Percentiles rank a stretch among this genome's conserved stretches.
Conservation (phyloP, 2,329 filamentous ascomycete species). For the Pleomassaria siparia region DNA sequence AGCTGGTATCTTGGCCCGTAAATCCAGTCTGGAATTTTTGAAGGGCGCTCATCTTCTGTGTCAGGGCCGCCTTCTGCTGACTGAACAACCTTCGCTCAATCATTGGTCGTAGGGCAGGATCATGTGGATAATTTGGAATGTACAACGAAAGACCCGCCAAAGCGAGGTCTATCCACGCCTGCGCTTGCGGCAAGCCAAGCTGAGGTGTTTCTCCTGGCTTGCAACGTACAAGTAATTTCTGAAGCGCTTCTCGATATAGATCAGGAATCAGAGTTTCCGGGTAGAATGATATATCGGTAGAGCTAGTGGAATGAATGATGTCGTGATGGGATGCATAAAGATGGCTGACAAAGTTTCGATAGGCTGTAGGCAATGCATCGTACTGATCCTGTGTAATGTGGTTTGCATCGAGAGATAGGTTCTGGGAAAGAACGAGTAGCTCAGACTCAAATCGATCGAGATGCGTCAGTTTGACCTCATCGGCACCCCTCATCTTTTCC, state of each 20-base stretch:
- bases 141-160: constrained; percentile 75
- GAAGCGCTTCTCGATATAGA: constrained; percentile 38
- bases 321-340: constrained; percentile 26
- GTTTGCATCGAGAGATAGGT: constrained; percentile 36
- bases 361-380: constrained; percentile 28
- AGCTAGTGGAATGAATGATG: constrained; percentile 10
- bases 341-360: constrained; percentile 22
- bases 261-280: constrained; percentile 14
- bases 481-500: constrained; percentile 22
- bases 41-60: constrained; percentile 61
- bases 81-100: constrained; percentile 65
- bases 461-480: constrained; percentile 43
- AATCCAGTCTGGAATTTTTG: constrained; percentile 66
- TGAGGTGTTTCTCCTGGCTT: constrained; percentile 1
- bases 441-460: constrained; percentile 47
- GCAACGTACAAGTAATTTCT: constrained; percentile 18
- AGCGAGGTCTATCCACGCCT: constrained; percentile 74
- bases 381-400: constrained; percentile 36
- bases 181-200: constrained; percentile 29
- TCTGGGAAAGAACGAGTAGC: constrained; percentile 39
- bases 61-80: constrained; percentile 59
- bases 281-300: constrained; percentile 8
- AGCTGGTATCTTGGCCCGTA: constrained; percentile 67
- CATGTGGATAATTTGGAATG: constrained; percentile 82
- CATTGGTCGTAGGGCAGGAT: constrained; percentile 66